Conservation (phyloP, 208 protist genomes). For the Leishmania tarentolae region DNA sequence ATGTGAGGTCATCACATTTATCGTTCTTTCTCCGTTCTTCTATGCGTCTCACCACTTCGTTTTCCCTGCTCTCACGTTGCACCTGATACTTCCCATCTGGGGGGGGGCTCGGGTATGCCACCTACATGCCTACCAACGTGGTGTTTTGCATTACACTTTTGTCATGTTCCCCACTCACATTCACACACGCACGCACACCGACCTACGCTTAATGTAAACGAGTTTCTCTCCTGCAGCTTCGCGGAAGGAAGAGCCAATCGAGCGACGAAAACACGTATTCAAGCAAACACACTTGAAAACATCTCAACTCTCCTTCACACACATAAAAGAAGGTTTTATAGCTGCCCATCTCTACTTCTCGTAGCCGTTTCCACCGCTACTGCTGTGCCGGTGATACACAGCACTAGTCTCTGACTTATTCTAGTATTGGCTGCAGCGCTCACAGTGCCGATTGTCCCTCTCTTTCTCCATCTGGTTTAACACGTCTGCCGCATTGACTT, state of each 20-base stretch:
- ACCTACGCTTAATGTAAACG: background rate
- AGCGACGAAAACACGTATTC: background rate
- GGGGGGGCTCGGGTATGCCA: background rate
- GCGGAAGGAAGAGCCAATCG: background rate
- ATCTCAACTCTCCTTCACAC: too few species aligned
- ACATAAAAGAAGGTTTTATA: background rate
- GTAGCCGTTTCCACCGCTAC: background rate
- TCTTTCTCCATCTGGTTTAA: background rate
- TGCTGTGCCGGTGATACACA: background rate
- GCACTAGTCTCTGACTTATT: background rate
- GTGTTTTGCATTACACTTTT: conserved; percentile 17
- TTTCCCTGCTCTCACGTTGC: background rate
- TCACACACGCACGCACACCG: background rate
- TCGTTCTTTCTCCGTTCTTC: background rate
- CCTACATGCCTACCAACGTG: background rate
- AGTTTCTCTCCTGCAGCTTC: background rate
- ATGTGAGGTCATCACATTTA: background rate
- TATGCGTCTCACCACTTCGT: background rate
- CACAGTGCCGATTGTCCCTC: background rate
- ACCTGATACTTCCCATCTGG: background rate
- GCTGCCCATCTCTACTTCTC: background rate
- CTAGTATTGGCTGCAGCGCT: background rate
- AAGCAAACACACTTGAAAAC: background rate
- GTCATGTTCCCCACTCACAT: conserved; percentile 6
- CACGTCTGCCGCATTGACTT: background rate